Evolutionary conservation across 2,329 filamentous ascomycete species (phyloP).

Genomic region (Ceratocystiopsis brevicomis): DNA sequence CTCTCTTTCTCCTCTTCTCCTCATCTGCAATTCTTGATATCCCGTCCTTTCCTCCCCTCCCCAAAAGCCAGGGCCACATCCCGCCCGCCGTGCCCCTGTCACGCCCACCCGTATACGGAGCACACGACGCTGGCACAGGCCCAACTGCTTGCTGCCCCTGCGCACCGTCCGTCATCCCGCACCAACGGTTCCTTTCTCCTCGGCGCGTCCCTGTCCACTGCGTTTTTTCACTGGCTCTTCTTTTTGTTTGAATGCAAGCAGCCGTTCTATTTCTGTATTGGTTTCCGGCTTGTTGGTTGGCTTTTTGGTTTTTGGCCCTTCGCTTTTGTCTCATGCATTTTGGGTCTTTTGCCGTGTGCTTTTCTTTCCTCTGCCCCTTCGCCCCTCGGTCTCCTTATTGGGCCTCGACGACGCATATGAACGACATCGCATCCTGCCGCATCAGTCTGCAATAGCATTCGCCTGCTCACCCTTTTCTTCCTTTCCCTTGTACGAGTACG

Average conservation of each 20-base stretch:
- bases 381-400: neutral
- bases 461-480: too few species aligned
- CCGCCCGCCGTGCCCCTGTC: too few species aligned
- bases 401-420: too few species aligned
- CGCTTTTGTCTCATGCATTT: neutral
- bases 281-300: neutral
- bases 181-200: too few species aligned
- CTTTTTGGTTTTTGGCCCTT: constrained; percentile 1
- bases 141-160: too few species aligned
- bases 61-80: neutral
- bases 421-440: too few species aligned
- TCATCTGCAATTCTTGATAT: neutral
- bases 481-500: too few species aligned
- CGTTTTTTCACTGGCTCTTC: neutral
- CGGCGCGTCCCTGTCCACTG: too few species aligned
- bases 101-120: too few species aligned
- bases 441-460: too few species aligned
- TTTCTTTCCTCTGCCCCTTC: neutral
- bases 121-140: too few species aligned
- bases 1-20: neutral
- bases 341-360: neutral
- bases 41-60: neutral
- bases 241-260: constrained; percentile 1
- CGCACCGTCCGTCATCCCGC: too few species aligned
- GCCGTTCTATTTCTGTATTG: neutral